Evolutionary conservation across 1,284 basidiomycete genomes (phyloP), one percentile per base, ranked within the genome.

Genomic region (Phylloporus sp.): DNA sequence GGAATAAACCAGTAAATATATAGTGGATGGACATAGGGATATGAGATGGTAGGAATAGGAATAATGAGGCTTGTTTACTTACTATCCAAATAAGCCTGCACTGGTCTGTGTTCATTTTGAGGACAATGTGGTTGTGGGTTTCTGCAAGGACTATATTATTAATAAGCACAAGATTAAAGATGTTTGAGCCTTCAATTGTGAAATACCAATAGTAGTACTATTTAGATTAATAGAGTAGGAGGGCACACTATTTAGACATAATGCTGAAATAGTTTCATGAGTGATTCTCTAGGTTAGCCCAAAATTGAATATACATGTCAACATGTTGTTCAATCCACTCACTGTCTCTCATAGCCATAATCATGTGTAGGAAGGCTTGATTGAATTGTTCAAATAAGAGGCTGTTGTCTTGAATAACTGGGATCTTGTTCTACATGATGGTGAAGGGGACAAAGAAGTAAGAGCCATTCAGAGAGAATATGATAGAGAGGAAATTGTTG

Each of bases 271-370:
- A 24, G 17, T 28, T 15, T 56, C 63, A 64, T 1, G 3, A 0
- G 6, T 62, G 60, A 29, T 44, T 54, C 2, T 61, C 47, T 3
- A 64, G 34, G 31, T 26, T 46, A 18, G 34, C 26, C 49, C 56
- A 64, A 39, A 64, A 61, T 0, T 6, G 0, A 26, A 61, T 6
- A 8, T 61, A 51, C 59, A 64, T 64, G 42, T 61, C 17, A 3
- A 64, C 24, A 18, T 64, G 56, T 0, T 29, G 11, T 17, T 15
- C 40, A n/a, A 28, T 10, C 63, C 59, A 61, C 1, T 26, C 40
- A 28, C 6, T 17, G 34, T 64, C 7, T 2, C 6, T 8, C 39
- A 64, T 61, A 6, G 44, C 31, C 1, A 0, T 24, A 1, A 56
- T 13, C 62, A 63, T 51, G 20, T n/a, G 29, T 0, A 44, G 5